A percentile compares a stretch with the other conserved stretches of the same genome.
Conservation (phyloP, 176 grass and related monocot genomes). For the bread wheat (Triticum aestivum) region DNA sequence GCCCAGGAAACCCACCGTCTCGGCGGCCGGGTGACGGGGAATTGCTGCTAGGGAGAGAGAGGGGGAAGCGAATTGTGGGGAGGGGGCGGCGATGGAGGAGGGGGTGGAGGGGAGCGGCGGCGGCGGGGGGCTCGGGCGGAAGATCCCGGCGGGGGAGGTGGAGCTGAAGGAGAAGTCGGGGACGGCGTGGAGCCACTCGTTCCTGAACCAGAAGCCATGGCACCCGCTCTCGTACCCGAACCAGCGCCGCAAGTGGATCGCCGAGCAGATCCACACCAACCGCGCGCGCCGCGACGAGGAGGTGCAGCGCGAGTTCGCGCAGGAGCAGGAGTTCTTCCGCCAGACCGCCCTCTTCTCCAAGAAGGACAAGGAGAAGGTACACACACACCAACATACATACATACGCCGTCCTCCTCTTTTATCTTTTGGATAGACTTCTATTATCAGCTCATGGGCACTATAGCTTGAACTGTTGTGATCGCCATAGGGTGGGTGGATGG, state of each 20-base stretch:
- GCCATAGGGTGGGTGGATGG: not conserved
- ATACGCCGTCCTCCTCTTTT: not conserved
- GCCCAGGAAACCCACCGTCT: not conserved
- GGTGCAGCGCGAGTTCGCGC: constrained; percentile 73
- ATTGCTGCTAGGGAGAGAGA: too few relatives aligned
- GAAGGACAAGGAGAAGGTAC: constrained; percentile 99
- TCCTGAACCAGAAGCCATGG: constrained; percentile 97
- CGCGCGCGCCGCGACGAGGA: constrained; percentile 69
- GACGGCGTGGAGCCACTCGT: constrained; percentile 98
- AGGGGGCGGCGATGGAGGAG: constrained; percentile 57
- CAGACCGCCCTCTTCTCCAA: constrained; percentile 87
- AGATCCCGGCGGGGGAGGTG: constrained; percentile 65
- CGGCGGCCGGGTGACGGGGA: not conserved
- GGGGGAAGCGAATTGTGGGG: not conserved
- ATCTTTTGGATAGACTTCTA: not conserved
- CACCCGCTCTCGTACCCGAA: constrained; percentile 95
- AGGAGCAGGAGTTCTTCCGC: constrained; percentile 99
- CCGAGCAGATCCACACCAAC: constrained; percentile 78
- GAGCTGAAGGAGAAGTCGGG: constrained; percentile 87
- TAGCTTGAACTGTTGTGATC: not conserved
- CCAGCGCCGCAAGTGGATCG: constrained; percentile 99
- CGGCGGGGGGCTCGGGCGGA: constrained; percentile 30
- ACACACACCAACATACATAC: not conserved
- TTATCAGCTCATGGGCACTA: not conserved
- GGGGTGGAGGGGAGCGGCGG: constrained; percentile 50